phyloP scores from a whole-genome alignment of 2,329 filamentous ascomycete genomes.

The Macrophomina phaseolina region DNA sequence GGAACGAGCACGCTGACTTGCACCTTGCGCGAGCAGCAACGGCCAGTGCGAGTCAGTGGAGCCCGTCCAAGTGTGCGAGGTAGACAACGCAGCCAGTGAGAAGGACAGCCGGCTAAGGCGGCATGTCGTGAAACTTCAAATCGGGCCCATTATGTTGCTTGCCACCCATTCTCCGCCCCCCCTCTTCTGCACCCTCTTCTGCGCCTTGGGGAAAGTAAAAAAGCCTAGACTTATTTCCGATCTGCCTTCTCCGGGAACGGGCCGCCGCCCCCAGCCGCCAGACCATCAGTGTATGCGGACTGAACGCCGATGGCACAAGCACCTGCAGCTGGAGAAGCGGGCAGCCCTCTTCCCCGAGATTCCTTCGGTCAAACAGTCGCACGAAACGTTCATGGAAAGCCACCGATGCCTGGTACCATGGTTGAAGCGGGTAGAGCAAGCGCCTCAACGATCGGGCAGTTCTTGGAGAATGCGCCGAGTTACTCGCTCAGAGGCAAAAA shows the following conservation, averaged over 20 bases:
- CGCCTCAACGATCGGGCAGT: neutral
- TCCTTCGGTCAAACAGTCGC: neutral
- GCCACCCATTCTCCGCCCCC: neutral
- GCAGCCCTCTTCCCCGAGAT: neutral
- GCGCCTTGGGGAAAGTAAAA: neutral
- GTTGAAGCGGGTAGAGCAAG: neutral
- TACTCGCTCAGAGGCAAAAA: neutral
- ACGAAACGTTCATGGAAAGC: neutral
- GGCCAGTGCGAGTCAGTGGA: constrained; percentile 16
- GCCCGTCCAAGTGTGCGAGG: neutral
- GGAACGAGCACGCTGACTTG: constrained; percentile 4
- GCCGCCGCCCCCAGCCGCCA: constrained; percentile 8
- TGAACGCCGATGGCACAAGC: neutral
- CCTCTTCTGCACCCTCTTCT: neutral
- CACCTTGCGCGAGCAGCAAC: neutral
- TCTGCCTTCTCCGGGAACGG: constrained; percentile 17
- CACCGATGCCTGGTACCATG: neutral
- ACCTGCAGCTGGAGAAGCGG: too few species aligned
- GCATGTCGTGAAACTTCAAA: constrained; percentile 17
- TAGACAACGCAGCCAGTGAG: constrained; percentile 7
- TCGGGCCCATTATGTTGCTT: constrained; percentile 7
- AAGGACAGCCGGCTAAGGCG: neutral
- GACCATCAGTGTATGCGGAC: constrained; percentile 1
- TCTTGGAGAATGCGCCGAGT: neutral
- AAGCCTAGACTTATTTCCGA: constrained; percentile 10